Conservation (phyloP, 1,139 yeast species). For the Pneumocystis carinii region DNA sequence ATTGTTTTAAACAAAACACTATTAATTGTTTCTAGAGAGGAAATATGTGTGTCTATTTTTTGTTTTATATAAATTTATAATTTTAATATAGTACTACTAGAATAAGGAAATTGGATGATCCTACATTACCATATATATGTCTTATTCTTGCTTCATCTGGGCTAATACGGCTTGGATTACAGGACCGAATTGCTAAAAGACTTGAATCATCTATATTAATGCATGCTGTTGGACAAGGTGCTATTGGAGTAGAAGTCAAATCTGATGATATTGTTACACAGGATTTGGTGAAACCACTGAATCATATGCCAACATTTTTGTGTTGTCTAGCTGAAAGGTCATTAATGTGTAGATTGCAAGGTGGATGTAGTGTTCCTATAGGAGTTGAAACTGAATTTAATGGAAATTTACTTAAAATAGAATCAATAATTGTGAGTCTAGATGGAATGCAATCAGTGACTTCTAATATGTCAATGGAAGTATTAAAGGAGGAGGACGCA, state of each 20-base stretch:
- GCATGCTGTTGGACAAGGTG: slow-evolving; percentile 97
- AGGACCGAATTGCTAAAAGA: slow-evolving; percentile 46
- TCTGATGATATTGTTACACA: slow-evolving; percentile 46
- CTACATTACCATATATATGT: slow-evolving; percentile 50
- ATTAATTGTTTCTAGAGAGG: slow-evolving; percentile 37
- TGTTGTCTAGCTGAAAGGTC: slow-evolving; percentile 87
- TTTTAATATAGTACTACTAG: not conserved
- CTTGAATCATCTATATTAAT: slow-evolving; percentile 76
- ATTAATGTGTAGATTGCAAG: slow-evolving; percentile 75
- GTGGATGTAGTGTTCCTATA: slow-evolving; percentile 95
- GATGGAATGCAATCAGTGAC: slow-evolving; percentile 65
- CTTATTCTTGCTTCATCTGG: slow-evolving; percentile 90
- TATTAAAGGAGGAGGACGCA: slow-evolving; percentile 44
- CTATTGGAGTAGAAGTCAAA: slow-evolving; percentile 80
- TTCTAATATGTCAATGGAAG: slow-evolving; percentile 28
- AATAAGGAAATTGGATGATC: slow-evolving; percentile 19
- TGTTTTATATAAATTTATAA: not conserved
- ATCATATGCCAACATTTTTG: slow-evolving; percentile 50
- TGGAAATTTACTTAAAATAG: slow-evolving; percentile 31
- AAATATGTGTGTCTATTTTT: slow-evolving; percentile 31
- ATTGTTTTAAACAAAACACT: not conserved
- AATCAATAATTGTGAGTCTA: slow-evolving; percentile 66
- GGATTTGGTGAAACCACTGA: slow-evolving; percentile 43
- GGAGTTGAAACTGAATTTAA: slow-evolving; percentile 61
- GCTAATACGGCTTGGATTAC: slow-evolving; percentile 53